Percentiles rank a stretch among this genome's conserved stretches.
Evolutionary conservation across 2,329 filamentous ascomycete genomes (phyloP).

Genomic region (Diaporthe longicolla): DNA sequence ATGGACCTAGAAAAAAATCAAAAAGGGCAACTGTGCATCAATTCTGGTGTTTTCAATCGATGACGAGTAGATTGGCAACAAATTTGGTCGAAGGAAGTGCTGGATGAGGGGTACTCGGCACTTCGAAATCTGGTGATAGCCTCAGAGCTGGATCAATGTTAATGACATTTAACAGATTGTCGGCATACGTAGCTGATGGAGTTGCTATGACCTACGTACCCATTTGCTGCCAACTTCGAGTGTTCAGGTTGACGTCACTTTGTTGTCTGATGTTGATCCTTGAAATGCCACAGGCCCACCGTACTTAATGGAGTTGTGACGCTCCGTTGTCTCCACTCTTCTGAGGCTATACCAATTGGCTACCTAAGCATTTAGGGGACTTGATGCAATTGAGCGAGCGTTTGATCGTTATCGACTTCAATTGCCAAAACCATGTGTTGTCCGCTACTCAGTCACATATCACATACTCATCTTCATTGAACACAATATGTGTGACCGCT

Average conservation of each 20-base stretch:
- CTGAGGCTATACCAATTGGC: slow-evolving; percentile 22
- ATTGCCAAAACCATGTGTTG: background rate
- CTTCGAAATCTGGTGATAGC: background rate
- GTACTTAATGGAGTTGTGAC: background rate
- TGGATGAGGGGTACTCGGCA: background rate
- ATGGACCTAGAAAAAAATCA: background rate
- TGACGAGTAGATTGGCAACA: slow-evolving; percentile 1
- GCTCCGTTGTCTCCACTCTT: slow-evolving; percentile 6
- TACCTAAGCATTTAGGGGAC: background rate
- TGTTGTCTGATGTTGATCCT: background rate
- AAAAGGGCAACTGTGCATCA: background rate
- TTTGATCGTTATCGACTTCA: background rate
- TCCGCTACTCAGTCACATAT: too few species aligned
- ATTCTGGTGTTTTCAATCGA: background rate
- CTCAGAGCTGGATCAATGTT: background rate
- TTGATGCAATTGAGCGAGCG: slow-evolving; percentile 25
- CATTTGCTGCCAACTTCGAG: slow-evolving; percentile 22
- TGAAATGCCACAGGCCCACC: slow-evolving; percentile 10
- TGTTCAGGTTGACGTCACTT: slow-evolving; percentile 33
- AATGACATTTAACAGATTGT: background rate
- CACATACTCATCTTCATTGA: background rate
- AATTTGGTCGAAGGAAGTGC: background rate
- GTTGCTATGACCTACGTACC: background rate
- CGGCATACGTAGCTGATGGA: background rate
- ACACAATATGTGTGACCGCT: background rate